Evolutionary conservation across 441 rosid genomes (phyloP), one percentile per base, ranked within the genome.

Genomic region (Erysimum pusillum): DNA sequence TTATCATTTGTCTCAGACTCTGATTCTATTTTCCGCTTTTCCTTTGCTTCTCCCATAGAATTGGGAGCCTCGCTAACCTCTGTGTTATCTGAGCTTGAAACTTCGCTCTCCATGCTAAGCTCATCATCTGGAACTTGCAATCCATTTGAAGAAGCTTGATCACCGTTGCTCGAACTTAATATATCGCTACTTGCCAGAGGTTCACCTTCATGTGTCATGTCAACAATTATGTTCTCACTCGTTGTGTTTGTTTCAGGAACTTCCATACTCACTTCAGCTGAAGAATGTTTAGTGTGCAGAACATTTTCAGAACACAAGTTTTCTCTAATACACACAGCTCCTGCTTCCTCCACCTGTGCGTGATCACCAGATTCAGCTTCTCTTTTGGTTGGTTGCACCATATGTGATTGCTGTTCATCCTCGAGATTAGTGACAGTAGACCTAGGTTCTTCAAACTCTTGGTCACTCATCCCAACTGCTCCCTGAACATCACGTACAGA

Each of bases 21-120:
- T 74, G 74, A 42, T 78, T 87, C 88, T 66, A 81, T 82, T 79
- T 73, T 87, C 79, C 87, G 84, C 80, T 88, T 91, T 80, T 87
- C 90, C 74, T 82, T 82, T 74, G 81, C 85, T 68, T 75, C 56
- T 35, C 54, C 77, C 65, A 60, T 69, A 42, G 84, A 56, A 59
- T 80, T 76, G 12, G 63, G 73, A 13, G 46, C 38, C 65, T 61
- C 76, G 22, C 17, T 62, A 70, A 70, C 79, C 44, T 51, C 39
- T 14, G 71, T 64, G 59, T 80, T 66, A 38, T 69, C 80, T 17
- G 80, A 83, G 36, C 81, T 75, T 79, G 75, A 74, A 78, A 65
- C 84, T 53, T 81, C 83, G 54, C 79, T 74, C 56, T 49, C 73
- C 58, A 52, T 58, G 76, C 76, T 48, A 52, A 5, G 3, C 54